Evolutionary conservation across 768 basidiomycete species (phyloP).

Genomic region (Tulasnella calospora): DNA sequence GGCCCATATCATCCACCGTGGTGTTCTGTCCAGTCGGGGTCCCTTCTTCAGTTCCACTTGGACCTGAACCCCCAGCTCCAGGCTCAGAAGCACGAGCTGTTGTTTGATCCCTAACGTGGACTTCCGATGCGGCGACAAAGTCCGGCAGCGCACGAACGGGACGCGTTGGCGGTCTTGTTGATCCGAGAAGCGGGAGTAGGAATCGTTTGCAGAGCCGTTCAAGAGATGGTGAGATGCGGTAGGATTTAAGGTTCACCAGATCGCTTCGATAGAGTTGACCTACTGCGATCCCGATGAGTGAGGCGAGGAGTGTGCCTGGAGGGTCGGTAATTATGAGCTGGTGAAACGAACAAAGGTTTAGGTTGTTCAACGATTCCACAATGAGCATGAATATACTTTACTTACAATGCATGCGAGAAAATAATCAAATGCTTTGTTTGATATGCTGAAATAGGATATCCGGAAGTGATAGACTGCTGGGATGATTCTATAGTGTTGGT

Average conservation of each 20-base stretch:
- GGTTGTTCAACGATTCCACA: slow-evolving; percentile 15
- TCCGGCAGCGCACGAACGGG: slow-evolving; percentile 74
- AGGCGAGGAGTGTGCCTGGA: slow-evolving; percentile 60
- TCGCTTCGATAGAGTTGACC: slow-evolving; percentile 84
- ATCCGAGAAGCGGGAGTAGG: slow-evolving; percentile 64
- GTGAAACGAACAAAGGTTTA: neutral
- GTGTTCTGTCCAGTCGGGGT: slow-evolving; percentile 28
- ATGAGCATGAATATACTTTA: slow-evolving; percentile 12
- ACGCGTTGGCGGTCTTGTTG: slow-evolving; percentile 56
- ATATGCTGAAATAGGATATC: slow-evolving; percentile 66
- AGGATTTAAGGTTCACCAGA: slow-evolving; percentile 68
- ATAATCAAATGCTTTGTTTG: slow-evolving; percentile 72
- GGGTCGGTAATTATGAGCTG: slow-evolving; percentile 66
- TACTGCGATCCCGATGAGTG: slow-evolving; percentile 58
- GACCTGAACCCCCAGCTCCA: slow-evolving; percentile 34
- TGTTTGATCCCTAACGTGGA: slow-evolving; percentile 28
- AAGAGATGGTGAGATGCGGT: slow-evolving; percentile 62
- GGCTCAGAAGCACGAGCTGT: slow-evolving; percentile 36
- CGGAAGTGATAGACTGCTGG: slow-evolving; percentile 71
- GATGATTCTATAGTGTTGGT: slow-evolving; percentile 75
- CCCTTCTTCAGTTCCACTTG: slow-evolving; percentile 31
- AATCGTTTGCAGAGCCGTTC: slow-evolving; percentile 53
- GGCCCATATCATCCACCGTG: neutral
- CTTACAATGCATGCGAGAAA: slow-evolving; percentile 66
- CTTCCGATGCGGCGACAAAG: slow-evolving; percentile 30